A percentile compares a stretch with the other conserved stretches of the same genome.
phyloP scores from a whole-genome alignment of 2,329 filamentous ascomycete genomes.

The Xylaria sp. region DNA sequence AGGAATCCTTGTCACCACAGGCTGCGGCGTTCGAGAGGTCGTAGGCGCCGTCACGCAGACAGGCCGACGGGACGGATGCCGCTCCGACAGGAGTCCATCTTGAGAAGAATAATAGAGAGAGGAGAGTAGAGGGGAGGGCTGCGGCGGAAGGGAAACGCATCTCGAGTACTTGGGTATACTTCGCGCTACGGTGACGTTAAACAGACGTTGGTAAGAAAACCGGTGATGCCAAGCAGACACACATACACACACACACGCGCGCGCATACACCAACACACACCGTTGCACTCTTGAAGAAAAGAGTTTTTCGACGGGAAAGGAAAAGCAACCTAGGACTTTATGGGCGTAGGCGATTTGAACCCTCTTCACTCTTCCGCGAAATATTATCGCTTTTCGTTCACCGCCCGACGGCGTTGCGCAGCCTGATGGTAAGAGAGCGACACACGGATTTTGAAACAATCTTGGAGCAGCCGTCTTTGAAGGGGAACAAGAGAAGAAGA shows the following conservation, averaged over 20 bases:
- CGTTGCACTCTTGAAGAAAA: too few relatives aligned
- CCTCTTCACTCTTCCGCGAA: not conserved
- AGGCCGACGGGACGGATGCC: conserved; percentile 37
- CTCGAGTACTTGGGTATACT: not conserved
- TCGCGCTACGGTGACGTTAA: not conserved
- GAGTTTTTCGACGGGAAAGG: not conserved
- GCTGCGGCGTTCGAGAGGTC: conserved; percentile 45
- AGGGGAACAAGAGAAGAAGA: not conserved
- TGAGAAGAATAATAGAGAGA: conserved; percentile 40
- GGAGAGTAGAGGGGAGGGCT: conserved; percentile 32
- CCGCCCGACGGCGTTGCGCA: not conserved
- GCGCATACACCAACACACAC: too few relatives aligned
- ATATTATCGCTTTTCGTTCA: not conserved
- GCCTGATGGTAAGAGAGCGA: not conserved
- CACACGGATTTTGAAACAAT: not conserved
- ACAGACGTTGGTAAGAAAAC: not conserved
- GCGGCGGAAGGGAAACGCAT: conserved; percentile 22
- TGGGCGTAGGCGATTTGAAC: not conserved
- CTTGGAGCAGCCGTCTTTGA: not conserved
- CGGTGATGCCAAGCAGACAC: too few relatives aligned
- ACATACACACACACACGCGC: not conserved
- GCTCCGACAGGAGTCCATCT: conserved; percentile 35
- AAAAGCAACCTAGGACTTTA: not conserved
- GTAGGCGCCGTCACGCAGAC: conserved; percentile 43
- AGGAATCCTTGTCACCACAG: conserved; percentile 48